Percentiles rank a stretch among this genome's conserved stretches.
Conservation (phyloP, 148 eudicot genomes). For the Hydrangea macrophylla region DNA sequence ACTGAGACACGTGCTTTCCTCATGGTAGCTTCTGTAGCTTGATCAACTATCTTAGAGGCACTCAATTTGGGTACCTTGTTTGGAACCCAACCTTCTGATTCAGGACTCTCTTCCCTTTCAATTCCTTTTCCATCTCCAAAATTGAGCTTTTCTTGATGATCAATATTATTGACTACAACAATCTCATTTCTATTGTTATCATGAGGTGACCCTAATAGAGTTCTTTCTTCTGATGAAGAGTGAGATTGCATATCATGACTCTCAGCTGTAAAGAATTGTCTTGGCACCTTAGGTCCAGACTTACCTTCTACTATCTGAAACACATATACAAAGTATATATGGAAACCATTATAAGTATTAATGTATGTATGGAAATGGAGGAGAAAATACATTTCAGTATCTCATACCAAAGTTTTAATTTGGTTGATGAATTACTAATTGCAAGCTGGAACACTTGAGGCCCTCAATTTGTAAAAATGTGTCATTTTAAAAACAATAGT, state of each 20-base stretch:
- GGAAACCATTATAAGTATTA: too few species aligned
- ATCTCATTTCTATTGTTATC: constrained; percentile 18
- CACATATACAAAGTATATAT: too few species aligned
- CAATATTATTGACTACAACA: too few species aligned
- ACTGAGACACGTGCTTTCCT: constrained; percentile 75
- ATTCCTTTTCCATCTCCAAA: constrained; percentile 22
- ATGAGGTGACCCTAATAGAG: constrained; percentile 41
- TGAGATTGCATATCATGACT: constrained; percentile 39
- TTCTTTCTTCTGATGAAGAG: constrained; percentile 63
- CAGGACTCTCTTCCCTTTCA: constrained; percentile 46
- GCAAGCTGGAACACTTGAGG: too few species aligned
- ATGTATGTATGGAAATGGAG: not conserved
- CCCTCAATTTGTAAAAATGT: too few species aligned
- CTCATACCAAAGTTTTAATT: too few species aligned
- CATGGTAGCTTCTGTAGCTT: constrained; percentile 74
- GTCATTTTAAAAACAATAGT: too few species aligned
- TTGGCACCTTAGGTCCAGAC: constrained; percentile 42
- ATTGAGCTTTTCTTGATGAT: too few species aligned
- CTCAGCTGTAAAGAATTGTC: constrained; percentile 41
- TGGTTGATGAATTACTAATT: too few species aligned
- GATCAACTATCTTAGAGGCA: constrained; percentile 26
- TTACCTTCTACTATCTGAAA: constrained; percentile 22
- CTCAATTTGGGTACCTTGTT: constrained; percentile 56
- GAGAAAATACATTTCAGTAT: too few species aligned
- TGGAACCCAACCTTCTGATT: constrained; percentile 53